Evolutionary conservation across 2,329 filamentous ascomycete species (phyloP), one percentile per base, ranked within the genome.

Genomic region (Xylariaceae sp.): DNA sequence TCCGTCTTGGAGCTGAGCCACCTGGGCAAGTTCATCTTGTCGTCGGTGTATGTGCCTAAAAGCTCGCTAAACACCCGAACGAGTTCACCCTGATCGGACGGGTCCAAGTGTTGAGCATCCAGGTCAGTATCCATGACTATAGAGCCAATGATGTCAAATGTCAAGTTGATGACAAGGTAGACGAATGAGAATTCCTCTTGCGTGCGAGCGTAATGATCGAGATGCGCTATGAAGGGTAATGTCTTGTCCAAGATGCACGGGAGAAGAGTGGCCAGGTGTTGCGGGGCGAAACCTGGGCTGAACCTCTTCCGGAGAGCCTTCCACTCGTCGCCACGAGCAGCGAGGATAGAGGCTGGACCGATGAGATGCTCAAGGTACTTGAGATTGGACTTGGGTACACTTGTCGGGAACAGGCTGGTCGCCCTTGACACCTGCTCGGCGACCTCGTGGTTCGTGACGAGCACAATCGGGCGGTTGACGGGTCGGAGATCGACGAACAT

Each of bases 121-220:
- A 73, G 63, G 50, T 72, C 67, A 11, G 62, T 59, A 34, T 69
- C 68, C 66, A 72, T 68, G 5, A 67, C 63, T 9, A 72, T 67
- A 40, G 44, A 54, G 37, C 69, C 70, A 27, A 73, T 72, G 11
- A 73, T 70, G 50, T 75, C 72, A 50, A 74, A 73, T 1, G 72
- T 71, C 2, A 74, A 62, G 39, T 65, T 64, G 2, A 64, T 64
- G 37, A 60, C 55, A 5, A 65, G 54, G 2, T 56, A 55, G 35
- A 65, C 61, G 3, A 70, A 51, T 2, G 53, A 50, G 34, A 73
- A 68, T 1, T 59, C 60, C 7, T 68, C 61, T 31, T 62, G 65
- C 1, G 62, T 65, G 9, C 35, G 31, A 11, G 65, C 65, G 29
- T 65, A 62, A 19, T 50, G 40, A 47, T 72, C 69, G 4, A 73